Evolutionary conservation across 768 basidiomycete species (phyloP).

Genomic region (Cantharellus anzutake): DNA sequence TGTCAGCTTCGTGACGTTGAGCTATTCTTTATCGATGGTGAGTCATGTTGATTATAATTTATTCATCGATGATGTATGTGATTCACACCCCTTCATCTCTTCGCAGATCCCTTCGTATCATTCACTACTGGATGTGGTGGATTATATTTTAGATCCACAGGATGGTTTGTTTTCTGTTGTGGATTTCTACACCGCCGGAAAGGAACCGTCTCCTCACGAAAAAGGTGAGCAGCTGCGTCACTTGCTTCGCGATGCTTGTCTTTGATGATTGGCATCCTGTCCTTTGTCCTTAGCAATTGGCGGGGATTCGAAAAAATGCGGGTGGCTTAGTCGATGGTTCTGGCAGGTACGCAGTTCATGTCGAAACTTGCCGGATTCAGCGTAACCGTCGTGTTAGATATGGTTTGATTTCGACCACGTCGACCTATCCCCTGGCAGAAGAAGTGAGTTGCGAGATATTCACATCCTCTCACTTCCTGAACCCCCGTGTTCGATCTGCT

Average conservation of each 20-base stretch:
- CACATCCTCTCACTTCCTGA: neutral
- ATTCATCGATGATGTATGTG: neutral
- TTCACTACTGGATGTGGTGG: conserved; percentile 45
- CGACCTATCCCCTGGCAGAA: neutral
- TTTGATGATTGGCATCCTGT: neutral
- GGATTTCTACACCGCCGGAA: conserved; percentile 52
- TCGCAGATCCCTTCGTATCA: conserved; percentile 42
- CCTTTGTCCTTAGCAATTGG: conserved; percentile 25
- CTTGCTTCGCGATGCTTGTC: neutral
- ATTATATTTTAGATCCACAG: conserved; percentile 39
- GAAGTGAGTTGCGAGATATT: neutral
- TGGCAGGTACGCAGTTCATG: conserved; percentile 27
- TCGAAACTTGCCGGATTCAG: neutral
- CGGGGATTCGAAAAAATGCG: conserved; percentile 38
- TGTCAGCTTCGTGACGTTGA: conserved; percentile 26
- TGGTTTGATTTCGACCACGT: conserved; percentile 37
- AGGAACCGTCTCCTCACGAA: conserved; percentile 34
- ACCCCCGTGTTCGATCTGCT: neutral
- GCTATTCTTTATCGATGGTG: conserved; percentile 26
- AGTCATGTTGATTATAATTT: conserved; percentile 6
- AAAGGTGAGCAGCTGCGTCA: conserved; percentile 11
- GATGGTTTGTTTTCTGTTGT: conserved; percentile 44
- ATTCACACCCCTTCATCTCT: neutral
- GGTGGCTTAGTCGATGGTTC: conserved; percentile 53
- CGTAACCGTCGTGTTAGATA: conserved; percentile 15